These are phyloP conservation scores for Candida maesae DNA, from an alignment of 805 yeast genomes.

Conservation along the genomic window DNA sequence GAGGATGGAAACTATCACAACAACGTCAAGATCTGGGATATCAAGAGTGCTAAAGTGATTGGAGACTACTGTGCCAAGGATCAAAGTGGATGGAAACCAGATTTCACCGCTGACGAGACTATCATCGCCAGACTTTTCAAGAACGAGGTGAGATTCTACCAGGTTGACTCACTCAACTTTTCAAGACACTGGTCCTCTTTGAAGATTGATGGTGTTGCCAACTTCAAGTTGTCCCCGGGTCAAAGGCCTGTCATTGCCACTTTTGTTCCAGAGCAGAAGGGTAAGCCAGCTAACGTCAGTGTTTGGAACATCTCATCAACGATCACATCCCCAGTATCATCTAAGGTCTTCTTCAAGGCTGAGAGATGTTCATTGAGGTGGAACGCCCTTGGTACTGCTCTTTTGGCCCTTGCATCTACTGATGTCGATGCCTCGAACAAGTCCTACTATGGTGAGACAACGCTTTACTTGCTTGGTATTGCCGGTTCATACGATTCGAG, in stretches of 20 bases:
- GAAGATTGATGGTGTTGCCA: slow-evolving; percentile 49
- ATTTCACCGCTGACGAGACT: slow-evolving; percentile 78
- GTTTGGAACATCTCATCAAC: slow-evolving; percentile 69
- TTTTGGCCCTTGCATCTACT: slow-evolving; percentile 88
- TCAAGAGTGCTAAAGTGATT: slow-evolving; percentile 44
- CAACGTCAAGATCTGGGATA: slow-evolving; percentile 75
- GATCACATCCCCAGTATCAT: slow-evolving; percentile 64
- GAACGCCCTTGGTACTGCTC: slow-evolving; percentile 93
- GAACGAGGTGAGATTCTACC: slow-evolving; percentile 67
- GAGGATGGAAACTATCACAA: slow-evolving; percentile 73
- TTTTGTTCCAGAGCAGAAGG: slow-evolving; percentile 80
- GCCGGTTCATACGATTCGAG: slow-evolving; percentile 90
- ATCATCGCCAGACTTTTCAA: slow-evolving; percentile 57
- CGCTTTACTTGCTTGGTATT: slow-evolving; percentile 83
- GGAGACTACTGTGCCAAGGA: slow-evolving; percentile 71
- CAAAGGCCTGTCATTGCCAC: slow-evolving; percentile 86
- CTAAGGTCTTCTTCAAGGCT: slow-evolving; percentile 91
- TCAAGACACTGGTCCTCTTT: slow-evolving; percentile 57
- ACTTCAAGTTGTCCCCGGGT: slow-evolving; percentile 79
- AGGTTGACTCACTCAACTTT: slow-evolving; percentile 42
- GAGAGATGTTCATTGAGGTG: slow-evolving; percentile 89
- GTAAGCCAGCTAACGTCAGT: slow-evolving; percentile 85
- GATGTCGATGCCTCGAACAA: slow-evolving; percentile 94
- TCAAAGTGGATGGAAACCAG: slow-evolving; percentile 92
- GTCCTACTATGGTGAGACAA: slow-evolving; percentile 95